Conservation (phyloP, 768 basidiomycete genomes). For the Pseudohyphozyma bogoriensis region DNA sequence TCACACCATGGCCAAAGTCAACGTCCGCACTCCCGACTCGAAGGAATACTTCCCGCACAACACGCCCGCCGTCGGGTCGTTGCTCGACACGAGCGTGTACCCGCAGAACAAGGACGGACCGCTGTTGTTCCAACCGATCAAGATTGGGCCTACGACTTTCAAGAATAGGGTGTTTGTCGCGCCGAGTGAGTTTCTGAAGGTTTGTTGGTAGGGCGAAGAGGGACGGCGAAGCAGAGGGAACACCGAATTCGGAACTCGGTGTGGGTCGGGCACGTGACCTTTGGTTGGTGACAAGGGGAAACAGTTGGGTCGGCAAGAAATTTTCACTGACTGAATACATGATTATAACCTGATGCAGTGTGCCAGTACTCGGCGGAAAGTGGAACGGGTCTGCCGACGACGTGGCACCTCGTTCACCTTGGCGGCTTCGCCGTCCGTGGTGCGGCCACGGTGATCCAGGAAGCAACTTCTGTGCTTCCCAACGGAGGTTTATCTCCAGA, state of each 20-base stretch:
- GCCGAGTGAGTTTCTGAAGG: slow-evolving; percentile 51
- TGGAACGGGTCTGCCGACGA: slow-evolving; percentile 54
- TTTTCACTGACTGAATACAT: too few species aligned
- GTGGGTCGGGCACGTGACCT: not conserved
- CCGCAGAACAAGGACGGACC: slow-evolving; percentile 49
- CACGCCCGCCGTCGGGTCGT: too few species aligned
- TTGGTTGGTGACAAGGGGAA: not conserved
- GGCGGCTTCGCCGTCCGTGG: slow-evolving; percentile 60
- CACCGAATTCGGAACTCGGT: not conserved
- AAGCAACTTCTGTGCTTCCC: slow-evolving; percentile 46
- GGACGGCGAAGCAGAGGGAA: not conserved
- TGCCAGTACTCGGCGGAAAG: slow-evolving; percentile 66
- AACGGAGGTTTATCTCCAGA: slow-evolving; percentile 29
- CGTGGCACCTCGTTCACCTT: slow-evolving; percentile 77
- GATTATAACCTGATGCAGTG: too few species aligned
- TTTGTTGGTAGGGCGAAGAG: not conserved
- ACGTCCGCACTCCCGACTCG: too few species aligned
- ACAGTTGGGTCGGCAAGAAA: too few species aligned
- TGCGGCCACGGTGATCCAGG: slow-evolving; percentile 57
- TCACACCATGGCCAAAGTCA: too few species aligned
- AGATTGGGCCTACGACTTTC: slow-evolving; percentile 53
- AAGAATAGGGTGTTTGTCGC: slow-evolving; percentile 58
- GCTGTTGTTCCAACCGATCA: slow-evolving; percentile 56
- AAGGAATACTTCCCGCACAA: too few species aligned
- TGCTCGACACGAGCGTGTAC: slow-evolving; percentile 11